Percentiles rank a stretch among this genome's conserved stretches.
Evolutionary conservation across 2,329 filamentous ascomycete genomes (phyloP).

Genomic region (Mycosphaerelloides madeirae): DNA sequence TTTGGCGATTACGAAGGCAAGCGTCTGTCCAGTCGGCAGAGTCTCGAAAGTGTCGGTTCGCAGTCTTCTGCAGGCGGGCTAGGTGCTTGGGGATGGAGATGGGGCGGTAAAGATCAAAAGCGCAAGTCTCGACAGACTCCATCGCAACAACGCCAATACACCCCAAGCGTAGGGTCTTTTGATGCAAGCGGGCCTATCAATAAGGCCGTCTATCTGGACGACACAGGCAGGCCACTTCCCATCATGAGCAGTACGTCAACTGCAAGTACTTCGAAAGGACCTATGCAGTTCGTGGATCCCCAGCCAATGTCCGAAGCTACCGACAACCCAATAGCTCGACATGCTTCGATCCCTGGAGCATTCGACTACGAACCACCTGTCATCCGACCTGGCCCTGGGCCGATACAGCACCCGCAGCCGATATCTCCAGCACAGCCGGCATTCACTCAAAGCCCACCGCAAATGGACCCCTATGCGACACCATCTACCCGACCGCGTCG

Average conservation of each 20-base stretch:
- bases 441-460: constrained; percentile 23
- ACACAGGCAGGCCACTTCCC: constrained; percentile 43
- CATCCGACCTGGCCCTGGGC: constrained; percentile 56
- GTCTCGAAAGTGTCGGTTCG: constrained; percentile 50
- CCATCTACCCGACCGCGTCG: constrained; percentile 16
- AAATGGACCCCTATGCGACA: constrained; percentile 23
- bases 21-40: constrained; percentile 37
- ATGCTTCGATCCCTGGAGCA: constrained; percentile 28
- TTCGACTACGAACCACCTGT: constrained; percentile 34
- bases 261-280: constrained; percentile 45
- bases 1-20: constrained; percentile 50
- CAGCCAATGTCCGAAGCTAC: constrained; percentile 62
- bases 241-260: constrained; percentile 12
- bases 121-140: constrained; percentile 28
- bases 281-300: constrained; percentile 62
- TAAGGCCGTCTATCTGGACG: constrained; percentile 16
- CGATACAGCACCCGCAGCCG: constrained; percentile 82
- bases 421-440: constrained; percentile 57
- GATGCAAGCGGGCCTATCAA: constrained; percentile 33
- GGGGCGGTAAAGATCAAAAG: constrained; percentile 49
- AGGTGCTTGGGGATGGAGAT: constrained; percentile 57
- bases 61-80: constrained; percentile 45
- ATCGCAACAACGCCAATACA: constrained; percentile 12
- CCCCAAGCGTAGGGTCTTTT: constrained; percentile 34
- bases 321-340: constrained; percentile 51